Evolutionary conservation across 140 eudicot species (phyloP), one percentile per base, ranked within the genome.

Genomic region (Ambrosia hybrid): DNA sequence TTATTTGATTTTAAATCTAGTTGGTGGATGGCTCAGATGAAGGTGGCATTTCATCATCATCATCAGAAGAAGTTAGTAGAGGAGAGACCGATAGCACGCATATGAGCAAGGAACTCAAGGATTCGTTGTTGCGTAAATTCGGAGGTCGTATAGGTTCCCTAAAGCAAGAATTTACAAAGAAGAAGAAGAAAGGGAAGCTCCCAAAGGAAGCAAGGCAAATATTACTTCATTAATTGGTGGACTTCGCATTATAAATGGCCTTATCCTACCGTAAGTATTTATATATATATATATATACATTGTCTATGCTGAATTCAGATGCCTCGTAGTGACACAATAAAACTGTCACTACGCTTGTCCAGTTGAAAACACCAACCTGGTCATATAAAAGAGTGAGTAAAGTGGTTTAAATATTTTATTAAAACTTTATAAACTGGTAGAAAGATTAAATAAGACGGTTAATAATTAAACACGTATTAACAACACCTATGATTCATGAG

Each of bases 201-300:
- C 67, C 67, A 36, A 62, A 62, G 67, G 67, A 62, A 49, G 67
- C 67, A 62, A 62, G 67, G 67, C 67, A 62, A 36, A 62, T 26
- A 37, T 62, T 62, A 62, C 68, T 62, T 62, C 49, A n/a, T n/a
- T n/a, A n/a, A 62, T 62, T 62, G 68, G 68, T 62, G 68, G 68
- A 62, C 5, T n/a, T 37, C 49, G 13, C 68, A 62, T 62, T 36
- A 62, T 62, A 62, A 62, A 62, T 62, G 68, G 68, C 68, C 68
- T 36, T 62, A 62, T 62, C 68, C 68, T 62, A 37, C 68, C 13
- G 68, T 62, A 62, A 62, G 68, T 62, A 37, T 6, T 60, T 34
- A 4, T 34, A 57, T 57, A 41, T 41, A 41, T 41, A 4, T 41
- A 41, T 6, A 3, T 41, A 3, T 9, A 48, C 63, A 57, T 57